Base-by-base conservation (phyloP, 257 asterid genomes). In the Plectranthus barbatus region DNA sequence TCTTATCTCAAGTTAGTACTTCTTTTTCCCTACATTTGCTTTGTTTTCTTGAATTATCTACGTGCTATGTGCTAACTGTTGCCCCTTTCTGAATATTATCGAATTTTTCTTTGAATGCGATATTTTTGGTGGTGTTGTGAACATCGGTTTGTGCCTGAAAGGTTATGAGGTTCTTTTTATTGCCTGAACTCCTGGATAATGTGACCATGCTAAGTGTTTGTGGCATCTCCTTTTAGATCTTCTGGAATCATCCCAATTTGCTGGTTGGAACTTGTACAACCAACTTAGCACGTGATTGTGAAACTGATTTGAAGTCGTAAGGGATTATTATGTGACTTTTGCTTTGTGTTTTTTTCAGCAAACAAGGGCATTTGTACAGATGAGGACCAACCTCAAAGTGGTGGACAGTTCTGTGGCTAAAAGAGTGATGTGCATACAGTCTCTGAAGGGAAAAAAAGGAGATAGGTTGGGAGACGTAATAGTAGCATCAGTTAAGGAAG, bases 361-460 rank as follows among this genome's bases (percentile, higher is more conserved):
- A 83, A 77, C 60, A 20, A 81, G 97, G 73, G 84, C 95, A 4
- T 92, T 93, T 83, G 90, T 93, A 69, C 97, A 93, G 70, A 90
- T 89, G 97, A 72, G 95, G 81, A 89, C 96, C 13, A 85, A 69
- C 41, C 90, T 90, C 40, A 92, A 92, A 78, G 99, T 89, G 68
- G 97, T 92, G 33, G 99, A 92, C 69, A 92, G 86, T 68, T 92
- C 99, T 0, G 96, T 97, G 62, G 96, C 96, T 10, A 90, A 90
- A 78, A 79, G 70, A 68, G 87, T 93, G 12, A 82, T 81, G 85
- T 90, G 99, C 84, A 93, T 93, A 73, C 97, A 90, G 54, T 92
- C 99, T 14, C 57, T 89, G 68, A 89, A 85, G 79, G 94, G 97
- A 37, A 79, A 80, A 66, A 93, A 87, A 79, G 95, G 97, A 44